Evolutionary conservation across 2,329 filamentous ascomycete genomes (phyloP).

Genomic region (Colletotrichum melonis): DNA sequence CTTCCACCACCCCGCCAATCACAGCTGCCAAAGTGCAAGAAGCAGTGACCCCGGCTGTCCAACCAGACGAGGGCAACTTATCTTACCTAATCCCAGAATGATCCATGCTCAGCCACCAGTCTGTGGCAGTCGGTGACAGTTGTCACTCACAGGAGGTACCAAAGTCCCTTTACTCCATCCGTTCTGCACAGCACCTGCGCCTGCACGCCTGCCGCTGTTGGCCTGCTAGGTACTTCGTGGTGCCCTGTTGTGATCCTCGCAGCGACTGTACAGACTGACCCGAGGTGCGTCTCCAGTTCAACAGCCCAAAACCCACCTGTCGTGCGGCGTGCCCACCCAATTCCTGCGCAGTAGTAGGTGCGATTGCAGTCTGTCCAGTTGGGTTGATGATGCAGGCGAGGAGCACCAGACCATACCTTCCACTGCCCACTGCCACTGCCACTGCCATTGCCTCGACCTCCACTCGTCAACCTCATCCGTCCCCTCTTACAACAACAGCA

Average conservation of each 20-base stretch:
- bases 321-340: background rate
- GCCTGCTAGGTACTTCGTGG: background rate
- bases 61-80: background rate
- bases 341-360: conserved; percentile 7
- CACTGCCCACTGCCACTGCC: background rate
- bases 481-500: conserved; percentile 12
- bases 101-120: conserved; percentile 9
- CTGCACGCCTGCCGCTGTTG: background rate
- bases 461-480: conserved; percentile 13
- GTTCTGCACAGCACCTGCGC: background rate
- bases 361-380: background rate
- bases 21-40: background rate
- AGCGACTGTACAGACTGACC: background rate
- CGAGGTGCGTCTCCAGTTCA: too few species aligned
- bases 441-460: conserved; percentile 27
- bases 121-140: conserved; percentile 13
- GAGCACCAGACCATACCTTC: background rate
- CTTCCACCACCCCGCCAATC: conserved; percentile 8
- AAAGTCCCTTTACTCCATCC: conserved; percentile 21
- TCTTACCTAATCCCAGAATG: conserved; percentile 23
- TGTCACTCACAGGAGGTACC: background rate
- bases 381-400: conserved; percentile 12
- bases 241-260: background rate
- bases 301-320: background rate
- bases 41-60: background rate